These are phyloP conservation scores for Lasiodiplodia sp. DNA, from an alignment of 2,329 filamentous ascomycete species.

Conservation along the genomic window DNA sequence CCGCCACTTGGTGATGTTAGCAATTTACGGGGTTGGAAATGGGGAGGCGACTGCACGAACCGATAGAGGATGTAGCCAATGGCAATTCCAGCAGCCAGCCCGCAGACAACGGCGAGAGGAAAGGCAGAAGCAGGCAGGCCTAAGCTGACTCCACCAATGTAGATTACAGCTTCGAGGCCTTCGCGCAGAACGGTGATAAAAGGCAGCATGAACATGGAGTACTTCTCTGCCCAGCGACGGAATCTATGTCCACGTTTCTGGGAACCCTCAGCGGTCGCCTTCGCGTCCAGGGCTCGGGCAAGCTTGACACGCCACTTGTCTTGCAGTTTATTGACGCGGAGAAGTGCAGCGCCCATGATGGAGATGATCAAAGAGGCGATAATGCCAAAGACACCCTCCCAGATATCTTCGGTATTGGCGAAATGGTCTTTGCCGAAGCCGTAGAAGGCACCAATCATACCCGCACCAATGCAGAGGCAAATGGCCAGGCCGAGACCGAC, in stretches of 20 bases:
- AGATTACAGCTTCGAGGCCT: constrained; percentile 84
- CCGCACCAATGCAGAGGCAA: constrained; percentile 68
- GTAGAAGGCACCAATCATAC: constrained; percentile 78
- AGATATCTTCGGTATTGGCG: constrained; percentile 74
- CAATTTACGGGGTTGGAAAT: background rate
- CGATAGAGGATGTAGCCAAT: constrained; percentile 78
- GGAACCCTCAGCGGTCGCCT: constrained; percentile 40
- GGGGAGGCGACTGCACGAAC: constrained; percentile 51
- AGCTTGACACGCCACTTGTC: constrained; percentile 90
- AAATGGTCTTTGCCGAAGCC: constrained; percentile 72
- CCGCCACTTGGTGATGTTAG: constrained; percentile 57
- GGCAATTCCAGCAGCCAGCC: constrained; percentile 69
- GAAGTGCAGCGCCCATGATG: constrained; percentile 78
- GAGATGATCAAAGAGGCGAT: constrained; percentile 82
- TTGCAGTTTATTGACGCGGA: constrained; percentile 83
- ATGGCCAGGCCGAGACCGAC: constrained; percentile 68
- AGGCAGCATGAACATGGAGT: constrained; percentile 84
- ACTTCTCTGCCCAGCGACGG: constrained; percentile 76
- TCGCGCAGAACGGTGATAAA: constrained; percentile 87
- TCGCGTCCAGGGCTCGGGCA: constrained; percentile 69
- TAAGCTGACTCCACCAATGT: constrained; percentile 83
- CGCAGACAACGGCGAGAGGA: constrained; percentile 77
- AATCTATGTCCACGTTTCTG: constrained; percentile 51
- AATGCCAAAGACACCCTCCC: constrained; percentile 80
- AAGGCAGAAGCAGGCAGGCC: constrained; percentile 77